Conservation (phyloP, 305 asterid species). For the Solanum hybrid region DNA sequence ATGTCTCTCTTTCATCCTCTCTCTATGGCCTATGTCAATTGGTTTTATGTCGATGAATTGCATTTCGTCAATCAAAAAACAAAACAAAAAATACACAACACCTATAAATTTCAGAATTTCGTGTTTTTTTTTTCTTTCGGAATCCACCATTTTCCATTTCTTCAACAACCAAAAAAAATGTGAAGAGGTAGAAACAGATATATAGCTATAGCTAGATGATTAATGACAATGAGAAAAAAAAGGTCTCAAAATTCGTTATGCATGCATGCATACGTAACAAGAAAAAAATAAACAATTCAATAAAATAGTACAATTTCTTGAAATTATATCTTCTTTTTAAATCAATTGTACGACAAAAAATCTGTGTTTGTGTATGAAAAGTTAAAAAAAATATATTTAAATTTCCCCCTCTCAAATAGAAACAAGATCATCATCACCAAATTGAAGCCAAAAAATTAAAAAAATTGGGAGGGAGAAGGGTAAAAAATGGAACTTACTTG, state of each 20-base stretch:
- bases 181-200: neutral
- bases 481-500: neutral
- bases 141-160: neutral
- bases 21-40: neutral
- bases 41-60: neutral
- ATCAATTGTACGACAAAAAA: neutral
- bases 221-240: neutral
- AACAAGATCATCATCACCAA: neutral
- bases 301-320: neutral
- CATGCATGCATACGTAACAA: conserved; percentile 3
- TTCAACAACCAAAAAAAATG: neutral
- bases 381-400: neutral
- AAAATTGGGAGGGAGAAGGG: neutral
- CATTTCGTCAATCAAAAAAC: neutral
- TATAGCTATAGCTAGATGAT: neutral
- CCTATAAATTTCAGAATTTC: neutral
- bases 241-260: neutral
- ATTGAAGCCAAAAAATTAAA: neutral
- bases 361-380: neutral
- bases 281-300: neutral
- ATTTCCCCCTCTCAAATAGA: neutral
- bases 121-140: neutral
- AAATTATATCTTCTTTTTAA: neutral
- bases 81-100: neutral
- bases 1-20: neutral